These are phyloP conservation scores for Ichthyophonus hoferi DNA, from an alignment of 208 protist species.

Conservation along the genomic window DNA sequence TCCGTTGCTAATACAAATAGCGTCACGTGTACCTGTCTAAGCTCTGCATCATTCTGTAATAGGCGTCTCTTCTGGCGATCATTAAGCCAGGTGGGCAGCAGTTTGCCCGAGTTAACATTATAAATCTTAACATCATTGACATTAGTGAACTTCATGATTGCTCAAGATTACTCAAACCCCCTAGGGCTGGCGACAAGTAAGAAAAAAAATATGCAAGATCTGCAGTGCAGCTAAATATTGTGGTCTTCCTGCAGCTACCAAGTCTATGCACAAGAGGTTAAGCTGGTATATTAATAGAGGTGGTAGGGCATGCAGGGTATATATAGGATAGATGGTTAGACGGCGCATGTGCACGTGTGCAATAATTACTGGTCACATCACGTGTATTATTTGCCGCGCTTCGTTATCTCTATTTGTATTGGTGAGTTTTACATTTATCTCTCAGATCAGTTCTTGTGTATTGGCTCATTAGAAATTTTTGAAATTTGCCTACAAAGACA, in stretches of 20 bases:
- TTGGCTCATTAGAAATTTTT: no score
- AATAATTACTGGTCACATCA: no score
- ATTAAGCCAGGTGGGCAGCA: conserved; percentile 62
- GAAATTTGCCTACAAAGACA: no score
- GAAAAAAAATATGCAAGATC: neutral
- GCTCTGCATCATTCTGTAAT: conserved; percentile 38
- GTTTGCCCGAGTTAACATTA: conserved; percentile 66
- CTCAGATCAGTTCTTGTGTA: no score
- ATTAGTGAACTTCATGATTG: conserved; percentile 35
- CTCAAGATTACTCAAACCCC: neutral
- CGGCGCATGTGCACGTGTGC: neutral
- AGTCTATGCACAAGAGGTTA: no score
- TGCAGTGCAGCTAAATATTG: neutral
- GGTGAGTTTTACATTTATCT: no score
- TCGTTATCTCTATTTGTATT: no score
- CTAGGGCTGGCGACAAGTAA: neutral
- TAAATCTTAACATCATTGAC: conserved; percentile 65
- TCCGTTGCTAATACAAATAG: neutral
- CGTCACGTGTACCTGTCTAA: neutral
- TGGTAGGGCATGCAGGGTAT: neutral
- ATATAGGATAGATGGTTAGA: neutral
- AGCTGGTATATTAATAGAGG: no score
- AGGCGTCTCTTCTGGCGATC: conserved; percentile 50
- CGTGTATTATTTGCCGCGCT: no score
- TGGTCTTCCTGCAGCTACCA: no score